Base-by-base conservation (phyloP, 2,329 filamentous ascomycete genomes). In the Colletotrichum shisoi region DNA sequence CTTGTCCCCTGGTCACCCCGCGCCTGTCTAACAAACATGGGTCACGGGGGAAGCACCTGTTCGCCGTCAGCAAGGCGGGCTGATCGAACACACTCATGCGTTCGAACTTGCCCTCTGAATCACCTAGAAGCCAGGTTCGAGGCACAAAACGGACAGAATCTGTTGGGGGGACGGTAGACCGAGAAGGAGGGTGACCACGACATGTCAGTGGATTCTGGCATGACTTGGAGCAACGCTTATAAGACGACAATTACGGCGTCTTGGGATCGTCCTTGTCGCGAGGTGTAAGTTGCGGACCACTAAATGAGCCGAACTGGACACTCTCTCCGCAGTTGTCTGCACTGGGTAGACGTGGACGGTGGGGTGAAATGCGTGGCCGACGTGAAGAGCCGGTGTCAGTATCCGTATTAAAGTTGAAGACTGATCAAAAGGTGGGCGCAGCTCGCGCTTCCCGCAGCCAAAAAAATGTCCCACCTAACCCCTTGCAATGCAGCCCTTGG, bases 181-280 rank as follows among this genome's bases (percentile, higher is more conserved):
- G 60, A 39, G 24, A 46, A 37, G 53, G 42, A 54, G 37, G 42
- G 13, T 17, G 27, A 42, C 34, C 17, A 51, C 9, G 51, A 44
- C 65, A 59, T 49, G 48, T 45, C 54, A 68, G 54, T 45, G 44
- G 65, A 56, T 51, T 46, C 65, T 65, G 65, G 61, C 62, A 68
- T 68, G 62, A 60, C 54, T 60, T 64, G n/a, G 19, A 27, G 37
- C 19, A 65, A 65, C 56, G 56, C 57, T 65, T 60, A 68, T 65
- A 60, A 65, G 65, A 68, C 56, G 64, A 67, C 48, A 51, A 64
- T 60, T 48, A 60, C 19, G 54, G 49, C 37, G 8, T 56, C 62
- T 65, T 65, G 54, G 65, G 65, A 60, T 64, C 44, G 65, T 57
- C 65, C 65, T 68, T 68, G 65, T 68, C 42, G 61, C 42, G 17